Evolutionary conservation across 2,329 filamentous ascomycete species (phyloP), one percentile per base, ranked within the genome.

Genomic region (Paecilomyces fulvus): DNA sequence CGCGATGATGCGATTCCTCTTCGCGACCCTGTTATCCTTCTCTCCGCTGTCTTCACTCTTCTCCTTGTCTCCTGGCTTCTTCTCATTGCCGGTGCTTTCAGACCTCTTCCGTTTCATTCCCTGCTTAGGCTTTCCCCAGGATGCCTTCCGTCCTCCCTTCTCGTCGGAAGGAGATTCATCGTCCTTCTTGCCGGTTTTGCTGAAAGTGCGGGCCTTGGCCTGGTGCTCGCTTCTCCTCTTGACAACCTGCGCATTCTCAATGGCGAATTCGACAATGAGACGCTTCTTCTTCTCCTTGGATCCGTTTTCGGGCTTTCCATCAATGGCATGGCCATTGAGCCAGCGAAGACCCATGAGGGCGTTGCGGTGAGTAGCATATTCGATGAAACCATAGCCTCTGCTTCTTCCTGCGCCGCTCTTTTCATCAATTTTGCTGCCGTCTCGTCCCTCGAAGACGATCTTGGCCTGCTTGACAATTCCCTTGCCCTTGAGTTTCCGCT

Each of bases 231-330:
- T 73, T 25, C 95, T 82, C 61, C 94, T 82, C 63, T 86, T 83
- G n/a, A 99, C 87, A 1, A 99, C 94, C 67, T 96, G 92, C 0
- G 90, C 92, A 66, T 99, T 99, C 75, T 99, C 94, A 70, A 99
- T 96, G 20, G 94, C 91, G 70, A 99, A 99, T 72, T 99, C 95
- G 37, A 92, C 92, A 67, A 99, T 90, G 53, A 99, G 76, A 11
- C 94, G 82, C 73, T 94, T 92, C 70, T 90, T 92, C 75, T 88
- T 90, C 61, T 94, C 91, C 54, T 82, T 69, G 28, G 65, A 62
- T 1, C 70, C 73, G 9, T 66, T 64, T n/a, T 69, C 59, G 3
- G 61, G 61, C 49, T 66, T 67, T 12, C 66, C 63, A 37, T 72
- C 80, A 43, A 86, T 74, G 8, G 79, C 76, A 61, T 86, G 86